These are phyloP conservation scores for Candida loeiensis DNA, from an alignment of 805 yeast species.

Conservation along the genomic window DNA sequence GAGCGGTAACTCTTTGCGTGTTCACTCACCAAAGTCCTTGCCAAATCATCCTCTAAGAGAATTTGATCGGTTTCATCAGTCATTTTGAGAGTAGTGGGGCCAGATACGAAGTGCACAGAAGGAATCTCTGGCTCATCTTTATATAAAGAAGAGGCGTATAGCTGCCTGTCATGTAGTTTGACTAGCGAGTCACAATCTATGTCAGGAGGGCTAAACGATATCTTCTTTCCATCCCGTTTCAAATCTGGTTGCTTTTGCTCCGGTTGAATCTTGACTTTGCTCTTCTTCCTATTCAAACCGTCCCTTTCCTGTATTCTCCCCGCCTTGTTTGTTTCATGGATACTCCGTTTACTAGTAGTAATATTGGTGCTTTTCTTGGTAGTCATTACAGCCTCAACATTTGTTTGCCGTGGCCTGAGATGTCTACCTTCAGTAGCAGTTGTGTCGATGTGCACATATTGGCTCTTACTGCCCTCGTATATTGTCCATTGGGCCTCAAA, in stretches of 20 bases:
- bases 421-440: conserved; percentile 6
- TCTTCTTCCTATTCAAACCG: no score
- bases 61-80: conserved; percentile 16
- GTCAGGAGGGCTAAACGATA: conserved; percentile 39
- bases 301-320: no score
- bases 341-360: conserved; percentile 7
- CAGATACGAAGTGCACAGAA: conserved; percentile 17
- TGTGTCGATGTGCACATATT: no score
- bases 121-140: conserved; percentile 19
- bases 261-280: conserved; percentile 3
- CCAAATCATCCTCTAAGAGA: conserved; percentile 28
- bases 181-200: conserved; percentile 30
- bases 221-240: no score
- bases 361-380: no score
- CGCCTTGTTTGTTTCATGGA: background rate
- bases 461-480: conserved; percentile 13
- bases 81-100: conserved; percentile 12
- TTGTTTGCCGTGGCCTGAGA: conserved; percentile 2
- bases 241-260: no score
- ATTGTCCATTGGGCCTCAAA: conserved; percentile 40
- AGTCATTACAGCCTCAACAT: no score
- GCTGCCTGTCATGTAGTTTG: conserved; percentile 15
- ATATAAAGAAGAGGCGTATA: conserved; percentile 18
- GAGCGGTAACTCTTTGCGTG: conserved; percentile 30
- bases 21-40: conserved; percentile 26